Percentiles rank a stretch among this genome's conserved stretches.
phyloP scores from a whole-genome alignment of 306 rosid genomes.

The Fragaria ananassa region DNA sequence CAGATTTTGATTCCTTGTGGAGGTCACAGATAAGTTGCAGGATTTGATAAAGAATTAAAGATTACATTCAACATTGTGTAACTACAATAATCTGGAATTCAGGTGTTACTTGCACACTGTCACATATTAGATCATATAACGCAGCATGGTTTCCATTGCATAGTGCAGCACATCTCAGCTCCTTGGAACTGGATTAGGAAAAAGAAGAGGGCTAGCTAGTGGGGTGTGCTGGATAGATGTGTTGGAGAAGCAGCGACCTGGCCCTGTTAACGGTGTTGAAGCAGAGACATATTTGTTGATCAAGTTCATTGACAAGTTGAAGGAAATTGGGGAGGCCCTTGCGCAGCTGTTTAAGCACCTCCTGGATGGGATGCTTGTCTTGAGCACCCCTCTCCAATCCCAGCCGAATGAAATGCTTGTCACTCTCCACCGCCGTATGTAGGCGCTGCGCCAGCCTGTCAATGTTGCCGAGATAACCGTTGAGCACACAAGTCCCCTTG shows the following conservation, averaged over 20 bases:
- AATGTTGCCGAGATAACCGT: conserved; percentile 47
- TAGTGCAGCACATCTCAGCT: too few relatives aligned
- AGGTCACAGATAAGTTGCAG: background rate
- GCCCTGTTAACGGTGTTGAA: conserved; percentile 51
- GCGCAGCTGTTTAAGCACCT: conserved; percentile 55
- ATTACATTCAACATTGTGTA: background rate
- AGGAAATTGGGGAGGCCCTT: conserved; percentile 37
- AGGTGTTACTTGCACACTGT: background rate
- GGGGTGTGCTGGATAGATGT: background rate
- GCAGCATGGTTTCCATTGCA: background rate
- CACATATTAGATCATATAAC: background rate
- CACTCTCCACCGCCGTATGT: conserved; percentile 45
- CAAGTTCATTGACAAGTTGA: conserved; percentile 47
- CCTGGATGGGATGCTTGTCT: conserved; percentile 52
- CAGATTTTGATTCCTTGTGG: background rate
- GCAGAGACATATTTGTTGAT: conserved; percentile 48
- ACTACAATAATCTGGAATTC: background rate
- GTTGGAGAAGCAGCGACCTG: conserved; percentile 42
- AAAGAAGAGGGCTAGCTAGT: too few relatives aligned
- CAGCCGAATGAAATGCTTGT: conserved; percentile 37
- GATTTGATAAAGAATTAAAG: background rate
- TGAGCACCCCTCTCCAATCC: conserved; percentile 48
- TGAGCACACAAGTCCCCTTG: conserved; percentile 39
- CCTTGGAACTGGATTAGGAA: too few relatives aligned
- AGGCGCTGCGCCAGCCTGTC: conserved; percentile 52